Conservation (phyloP, 345 rosid species). For the Hibiscus syriacus region DNA sequence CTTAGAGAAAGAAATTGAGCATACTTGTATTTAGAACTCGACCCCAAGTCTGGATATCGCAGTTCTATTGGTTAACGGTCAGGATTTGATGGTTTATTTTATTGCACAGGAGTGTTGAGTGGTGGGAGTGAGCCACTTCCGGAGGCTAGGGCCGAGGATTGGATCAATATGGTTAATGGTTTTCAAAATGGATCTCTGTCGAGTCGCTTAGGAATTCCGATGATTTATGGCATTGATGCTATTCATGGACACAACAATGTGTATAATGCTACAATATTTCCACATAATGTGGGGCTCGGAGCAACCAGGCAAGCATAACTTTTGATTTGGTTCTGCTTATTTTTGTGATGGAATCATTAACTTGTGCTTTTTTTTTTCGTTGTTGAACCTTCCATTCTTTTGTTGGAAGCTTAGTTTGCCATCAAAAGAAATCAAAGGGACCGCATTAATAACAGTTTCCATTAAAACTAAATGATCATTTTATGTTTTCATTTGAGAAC, state of each 20-base stretch:
- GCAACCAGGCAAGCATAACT: slow-evolving; percentile 63
- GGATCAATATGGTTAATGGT: slow-evolving; percentile 71
- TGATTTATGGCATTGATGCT: slow-evolving; percentile 92
- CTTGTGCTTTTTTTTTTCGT: neutral
- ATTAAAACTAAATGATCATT: neutral
- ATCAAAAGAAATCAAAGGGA: too few relatives aligned
- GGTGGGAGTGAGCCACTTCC: slow-evolving; percentile 82
- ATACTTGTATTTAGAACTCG: neutral
- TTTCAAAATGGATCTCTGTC: slow-evolving; percentile 64
- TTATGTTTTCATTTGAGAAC: neutral
- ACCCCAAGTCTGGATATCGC: neutral
- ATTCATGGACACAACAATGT: slow-evolving; percentile 95
- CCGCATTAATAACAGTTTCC: neutral
- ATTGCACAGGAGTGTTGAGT: slow-evolving; percentile 54
- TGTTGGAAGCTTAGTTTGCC: too few relatives aligned
- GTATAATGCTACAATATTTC: slow-evolving; percentile 80
- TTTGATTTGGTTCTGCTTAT: neutral
- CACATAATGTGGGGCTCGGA: slow-evolving; percentile 88
- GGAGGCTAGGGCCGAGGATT: slow-evolving; percentile 58
- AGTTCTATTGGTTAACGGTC: neutral
- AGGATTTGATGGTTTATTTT: neutral
- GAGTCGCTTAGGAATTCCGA: slow-evolving; percentile 79
- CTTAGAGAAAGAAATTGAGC: neutral
- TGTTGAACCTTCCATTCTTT: neutral
- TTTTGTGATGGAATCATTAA: neutral